Evolutionary conservation across 2,329 filamentous ascomycete species (phyloP).

Genomic region (Xylariales sp.): DNA sequence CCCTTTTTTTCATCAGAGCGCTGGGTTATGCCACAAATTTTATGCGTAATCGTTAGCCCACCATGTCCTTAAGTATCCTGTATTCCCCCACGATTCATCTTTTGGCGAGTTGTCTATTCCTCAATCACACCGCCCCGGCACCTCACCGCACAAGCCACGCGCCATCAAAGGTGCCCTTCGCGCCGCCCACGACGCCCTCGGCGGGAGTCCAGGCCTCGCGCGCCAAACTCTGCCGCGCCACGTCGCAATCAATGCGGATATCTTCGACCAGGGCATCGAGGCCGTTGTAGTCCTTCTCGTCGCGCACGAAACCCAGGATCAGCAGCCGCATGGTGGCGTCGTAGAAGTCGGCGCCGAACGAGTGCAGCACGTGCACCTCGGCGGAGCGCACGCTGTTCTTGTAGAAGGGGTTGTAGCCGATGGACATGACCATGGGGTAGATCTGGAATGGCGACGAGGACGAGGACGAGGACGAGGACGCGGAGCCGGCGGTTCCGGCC

Average conservation of each 20-base stretch:
- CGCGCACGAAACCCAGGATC: conserved; percentile 87
- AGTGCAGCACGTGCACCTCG: conserved; percentile 88
- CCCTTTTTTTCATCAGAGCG: not conserved
- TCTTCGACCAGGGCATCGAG: conserved; percentile 87
- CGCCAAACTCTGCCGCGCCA: conserved; percentile 78
- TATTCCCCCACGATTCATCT: too few relatives aligned
- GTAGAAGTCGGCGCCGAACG: conserved; percentile 86
- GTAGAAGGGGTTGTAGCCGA: conserved; percentile 98
- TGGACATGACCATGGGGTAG: conserved; percentile 91
- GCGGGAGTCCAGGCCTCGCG: conserved; percentile 69
- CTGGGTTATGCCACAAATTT: not conserved
- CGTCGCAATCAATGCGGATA: conserved; percentile 88
- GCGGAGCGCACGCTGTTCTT: conserved; percentile 88
- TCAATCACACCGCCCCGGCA: conserved; percentile 1
- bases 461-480: conserved; percentile 10
- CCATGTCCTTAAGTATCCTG: not conserved
- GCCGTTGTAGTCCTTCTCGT: conserved; percentile 88
- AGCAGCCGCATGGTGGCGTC: conserved; percentile 80
- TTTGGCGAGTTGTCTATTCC: not conserved
- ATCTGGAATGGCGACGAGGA: conserved; percentile 54
- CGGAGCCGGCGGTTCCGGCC: not conserved
- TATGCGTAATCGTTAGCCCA: not conserved
- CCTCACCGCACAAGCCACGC: conserved; percentile 48
- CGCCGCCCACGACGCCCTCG: conserved; percentile 53
- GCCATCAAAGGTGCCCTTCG: conserved; percentile 45